Evolutionary conservation across 805 yeast genomes (phyloP).

Genomic region (Teunomyces funiuensis): DNA sequence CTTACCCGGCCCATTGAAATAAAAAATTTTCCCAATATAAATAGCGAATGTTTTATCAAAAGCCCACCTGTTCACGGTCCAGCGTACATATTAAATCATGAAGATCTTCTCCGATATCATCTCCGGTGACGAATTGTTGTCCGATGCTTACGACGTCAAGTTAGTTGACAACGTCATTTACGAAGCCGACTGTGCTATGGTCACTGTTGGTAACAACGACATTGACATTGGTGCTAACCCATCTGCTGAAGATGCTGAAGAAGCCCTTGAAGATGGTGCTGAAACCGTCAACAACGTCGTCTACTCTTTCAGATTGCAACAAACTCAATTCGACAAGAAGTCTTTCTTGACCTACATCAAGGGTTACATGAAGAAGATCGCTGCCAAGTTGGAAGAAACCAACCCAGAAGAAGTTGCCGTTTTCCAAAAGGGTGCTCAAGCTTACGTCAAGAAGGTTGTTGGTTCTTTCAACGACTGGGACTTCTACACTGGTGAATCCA

Average conservation of each 20-base stretch:
- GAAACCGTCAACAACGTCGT: conserved; percentile 97
- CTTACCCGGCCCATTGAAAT: conserved; percentile 1
- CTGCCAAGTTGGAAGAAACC: conserved; percentile 84
- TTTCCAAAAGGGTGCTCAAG: conserved; percentile 96
- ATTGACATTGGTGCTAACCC: conserved; percentile 99
- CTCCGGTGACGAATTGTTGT: conserved; percentile 93
- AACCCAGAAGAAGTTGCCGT: conserved; percentile 83
- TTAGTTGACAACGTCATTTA: conserved; percentile 87
- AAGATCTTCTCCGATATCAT: conserved; percentile 64
- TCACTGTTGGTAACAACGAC: conserved; percentile 86
- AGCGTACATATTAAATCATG: conserved; percentile 24
- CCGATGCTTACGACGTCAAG: conserved; percentile 93
- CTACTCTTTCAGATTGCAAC: conserved; percentile 97
- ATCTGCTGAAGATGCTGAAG: conserved; percentile 94
- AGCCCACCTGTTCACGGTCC: conserved; percentile 6
- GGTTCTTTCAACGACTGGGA: conserved; percentile 98
- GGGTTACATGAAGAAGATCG: conserved; percentile 97
- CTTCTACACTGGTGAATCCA: conserved; percentile 98
- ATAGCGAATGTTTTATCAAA: conserved; percentile 1
- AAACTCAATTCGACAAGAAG: conserved; percentile 96
- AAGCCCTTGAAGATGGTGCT: conserved; percentile 76
- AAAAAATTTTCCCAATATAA: conserved; percentile 4
- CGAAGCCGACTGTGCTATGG: conserved; percentile 96
- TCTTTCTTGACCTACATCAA: conserved; percentile 95
- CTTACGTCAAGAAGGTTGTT: conserved; percentile 94